Conservation (phyloP, 768 basidiomycete genomes). For the Polyporus arcularius region DNA sequence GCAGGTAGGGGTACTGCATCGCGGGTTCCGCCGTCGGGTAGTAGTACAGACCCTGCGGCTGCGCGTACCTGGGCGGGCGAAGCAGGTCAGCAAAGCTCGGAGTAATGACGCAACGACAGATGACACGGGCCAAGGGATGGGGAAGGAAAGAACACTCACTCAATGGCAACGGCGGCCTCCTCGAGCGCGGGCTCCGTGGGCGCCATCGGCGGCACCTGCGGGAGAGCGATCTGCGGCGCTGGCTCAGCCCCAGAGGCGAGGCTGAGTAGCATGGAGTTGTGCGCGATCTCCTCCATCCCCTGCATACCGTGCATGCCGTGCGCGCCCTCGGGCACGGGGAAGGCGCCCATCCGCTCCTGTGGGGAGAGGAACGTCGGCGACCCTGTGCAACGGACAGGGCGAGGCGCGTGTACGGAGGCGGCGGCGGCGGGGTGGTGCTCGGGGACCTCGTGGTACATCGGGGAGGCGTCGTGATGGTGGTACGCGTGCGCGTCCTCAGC, state of each 20-base stretch:
- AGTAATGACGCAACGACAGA: background rate
- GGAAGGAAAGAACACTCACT: constrained; percentile 1
- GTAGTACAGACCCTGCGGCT: constrained; percentile 12
- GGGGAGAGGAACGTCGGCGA: constrained; percentile 17
- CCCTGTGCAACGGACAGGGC: constrained; percentile 18
- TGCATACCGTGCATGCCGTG: constrained; percentile 3
- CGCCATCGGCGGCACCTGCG: constrained; percentile 16
- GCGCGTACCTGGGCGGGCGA: constrained; percentile 7
- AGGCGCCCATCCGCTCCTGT: constrained; percentile 1
- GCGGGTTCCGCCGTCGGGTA: background rate
- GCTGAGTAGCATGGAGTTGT: constrained; percentile 15
- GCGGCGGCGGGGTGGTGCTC: constrained; percentile 2
- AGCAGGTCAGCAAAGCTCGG: background rate
- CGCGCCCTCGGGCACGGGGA: constrained; percentile 1
- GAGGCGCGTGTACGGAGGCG: constrained; percentile 15
- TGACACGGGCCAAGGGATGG: background rate
- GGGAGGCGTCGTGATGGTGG: background rate
- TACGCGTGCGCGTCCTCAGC: constrained; percentile 6
- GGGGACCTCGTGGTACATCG: background rate
- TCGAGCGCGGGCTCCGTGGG: constrained; percentile 1
- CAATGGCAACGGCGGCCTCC: constrained; percentile 4
- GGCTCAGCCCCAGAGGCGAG: background rate
- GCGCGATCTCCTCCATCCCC: background rate
- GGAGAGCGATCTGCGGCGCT: constrained; percentile 16
- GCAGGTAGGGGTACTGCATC: constrained; percentile 11